phyloP scores from a whole-genome alignment of 108 stramenopile species.

The Stephanodiscus triporus region DNA sequence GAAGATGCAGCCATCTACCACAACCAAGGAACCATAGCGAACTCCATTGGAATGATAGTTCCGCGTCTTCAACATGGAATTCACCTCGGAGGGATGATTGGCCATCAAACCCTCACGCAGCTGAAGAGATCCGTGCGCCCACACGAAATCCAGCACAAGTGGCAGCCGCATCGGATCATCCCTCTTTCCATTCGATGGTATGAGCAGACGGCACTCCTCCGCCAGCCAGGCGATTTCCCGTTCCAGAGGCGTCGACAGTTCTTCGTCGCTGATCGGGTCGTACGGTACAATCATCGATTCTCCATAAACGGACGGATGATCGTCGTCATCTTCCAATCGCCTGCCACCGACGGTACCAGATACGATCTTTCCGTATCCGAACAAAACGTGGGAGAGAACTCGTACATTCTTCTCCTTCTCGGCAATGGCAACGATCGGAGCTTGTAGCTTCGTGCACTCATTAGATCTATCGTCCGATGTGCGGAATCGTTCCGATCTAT shows the following conservation, averaged over 20 bases:
- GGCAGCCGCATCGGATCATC: background rate
- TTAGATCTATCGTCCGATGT: too few relatives aligned
- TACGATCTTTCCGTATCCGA: too few relatives aligned
- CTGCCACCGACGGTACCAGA: too few relatives aligned
- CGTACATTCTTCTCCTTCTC: too few relatives aligned
- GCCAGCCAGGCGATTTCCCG: background rate
- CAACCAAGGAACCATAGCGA: background rate
- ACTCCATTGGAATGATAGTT: background rate
- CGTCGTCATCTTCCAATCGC: too few relatives aligned
- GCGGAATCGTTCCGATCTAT: too few relatives aligned
- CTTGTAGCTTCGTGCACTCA: too few relatives aligned
- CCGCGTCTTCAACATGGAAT: background rate
- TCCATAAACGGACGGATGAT: too few relatives aligned
- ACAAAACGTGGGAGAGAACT: too few relatives aligned
- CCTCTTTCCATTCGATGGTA: background rate
- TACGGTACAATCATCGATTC: background rate
- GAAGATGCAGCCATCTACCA: background rate
- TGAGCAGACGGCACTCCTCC: background rate
- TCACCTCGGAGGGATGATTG: constrained; percentile 1
- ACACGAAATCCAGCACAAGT: background rate
- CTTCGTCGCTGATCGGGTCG: constrained; percentile 1
- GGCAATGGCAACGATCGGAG: too few relatives aligned
- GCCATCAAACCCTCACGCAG: background rate
- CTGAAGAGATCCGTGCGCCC: background rate
- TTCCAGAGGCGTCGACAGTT: constrained; percentile 2